Evolutionary conservation across 2,329 filamentous ascomycete genomes (phyloP).

Genomic region (Cladosporium cucumerinum): DNA sequence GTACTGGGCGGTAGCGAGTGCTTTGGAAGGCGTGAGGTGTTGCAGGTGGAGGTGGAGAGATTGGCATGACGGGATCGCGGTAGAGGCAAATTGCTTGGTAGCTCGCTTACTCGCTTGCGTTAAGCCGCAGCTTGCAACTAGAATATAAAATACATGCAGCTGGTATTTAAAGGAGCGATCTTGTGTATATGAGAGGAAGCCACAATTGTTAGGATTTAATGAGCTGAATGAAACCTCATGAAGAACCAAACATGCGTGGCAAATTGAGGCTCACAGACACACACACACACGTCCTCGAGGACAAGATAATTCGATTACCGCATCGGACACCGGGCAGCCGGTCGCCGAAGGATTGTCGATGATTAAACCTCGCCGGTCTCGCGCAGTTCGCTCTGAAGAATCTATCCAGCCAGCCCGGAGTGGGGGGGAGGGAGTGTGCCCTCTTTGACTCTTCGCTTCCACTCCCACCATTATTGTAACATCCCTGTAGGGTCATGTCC

Average conservation of each 20-base stretch:
- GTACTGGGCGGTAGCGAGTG: too few species aligned
- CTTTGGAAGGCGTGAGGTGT: not conserved
- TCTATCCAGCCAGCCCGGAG: conserved; percentile 6
- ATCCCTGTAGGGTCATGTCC: conserved; percentile 28
- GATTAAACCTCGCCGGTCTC: not conserved
- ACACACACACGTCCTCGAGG: not conserved
- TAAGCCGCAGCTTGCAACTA: not conserved
- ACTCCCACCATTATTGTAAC: not conserved
- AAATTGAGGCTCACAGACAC: too few species aligned
- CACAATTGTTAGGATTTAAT: too few species aligned
- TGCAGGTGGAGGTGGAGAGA: not conserved
- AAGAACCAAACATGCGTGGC: not conserved
- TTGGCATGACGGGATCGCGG: not conserved
- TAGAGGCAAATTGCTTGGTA: not conserved
- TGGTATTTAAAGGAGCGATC: not conserved
- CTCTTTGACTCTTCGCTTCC: conserved; percentile 1
- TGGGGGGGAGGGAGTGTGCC: conserved; percentile 5
- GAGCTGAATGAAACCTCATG: not conserved
- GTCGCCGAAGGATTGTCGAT: not conserved
- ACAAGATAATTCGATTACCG: not conserved
- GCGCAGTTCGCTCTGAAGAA: conserved; percentile 8
- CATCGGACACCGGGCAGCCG: not conserved
- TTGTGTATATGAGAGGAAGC: too few species aligned
- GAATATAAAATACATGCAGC: not conserved
- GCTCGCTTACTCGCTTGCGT: not conserved